Evolutionary conservation across 2,329 filamentous ascomycete species (phyloP).

Genomic region (Clathrospora elynae): DNA sequence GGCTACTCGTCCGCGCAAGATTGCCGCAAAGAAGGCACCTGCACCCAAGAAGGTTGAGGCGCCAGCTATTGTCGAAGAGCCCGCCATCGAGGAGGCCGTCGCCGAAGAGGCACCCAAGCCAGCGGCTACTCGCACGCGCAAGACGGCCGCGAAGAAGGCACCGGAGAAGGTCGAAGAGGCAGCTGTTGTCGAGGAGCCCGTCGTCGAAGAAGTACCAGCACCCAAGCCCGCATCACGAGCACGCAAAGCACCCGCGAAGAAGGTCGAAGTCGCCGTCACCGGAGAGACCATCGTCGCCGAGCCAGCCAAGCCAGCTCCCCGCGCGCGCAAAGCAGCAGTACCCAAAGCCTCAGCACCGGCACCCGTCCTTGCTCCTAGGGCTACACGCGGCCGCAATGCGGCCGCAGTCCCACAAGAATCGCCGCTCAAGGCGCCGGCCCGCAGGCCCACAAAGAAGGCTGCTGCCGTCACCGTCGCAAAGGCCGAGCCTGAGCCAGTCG

Average conservation of each 20-base stretch:
- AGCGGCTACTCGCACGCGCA: constrained; percentile 23
- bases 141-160: constrained; percentile 28
- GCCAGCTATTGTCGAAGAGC: constrained; percentile 15
- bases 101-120: constrained; percentile 25
- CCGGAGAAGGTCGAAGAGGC: constrained; percentile 15
- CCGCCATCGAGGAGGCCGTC: constrained; percentile 1
- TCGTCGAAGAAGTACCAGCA: constrained; percentile 16
- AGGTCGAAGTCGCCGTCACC: constrained; percentile 12
- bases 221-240: constrained; percentile 23
- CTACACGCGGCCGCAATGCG: constrained; percentile 30
- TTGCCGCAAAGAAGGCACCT: constrained; percentile 23
- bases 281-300: constrained; percentile 18
- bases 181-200: constrained; percentile 14
- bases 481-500: constrained; percentile 16
- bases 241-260: constrained; percentile 29
- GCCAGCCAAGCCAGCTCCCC: constrained; percentile 25
- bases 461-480: constrained; percentile 19
- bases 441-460: constrained; percentile 31
- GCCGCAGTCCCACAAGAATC: constrained; percentile 25
- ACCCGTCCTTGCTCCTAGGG: constrained; percentile 20
- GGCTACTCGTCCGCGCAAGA: constrained; percentile 26
- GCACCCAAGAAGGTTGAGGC: constrained; percentile 14
- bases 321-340: constrained; percentile 26
- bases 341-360: constrained; percentile 18
- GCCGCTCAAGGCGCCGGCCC: constrained; percentile 36